These are phyloP conservation scores for Pichia sp. DNA, from an alignment of 1,139 yeast species.

Conservation along the genomic window DNA sequence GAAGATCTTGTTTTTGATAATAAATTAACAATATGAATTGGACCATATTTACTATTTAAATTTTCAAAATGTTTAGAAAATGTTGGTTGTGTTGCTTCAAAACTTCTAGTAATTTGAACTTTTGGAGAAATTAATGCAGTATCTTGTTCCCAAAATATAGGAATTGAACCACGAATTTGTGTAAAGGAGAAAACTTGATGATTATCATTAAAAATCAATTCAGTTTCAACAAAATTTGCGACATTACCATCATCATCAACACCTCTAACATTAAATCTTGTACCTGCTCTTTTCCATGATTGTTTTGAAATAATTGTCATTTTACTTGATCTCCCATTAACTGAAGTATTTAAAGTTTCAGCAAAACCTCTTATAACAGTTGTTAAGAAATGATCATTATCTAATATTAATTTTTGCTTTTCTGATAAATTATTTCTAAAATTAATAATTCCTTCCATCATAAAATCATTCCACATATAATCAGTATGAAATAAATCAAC, in stretches of 20 bases:
- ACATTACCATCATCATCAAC: conserved; percentile 93
- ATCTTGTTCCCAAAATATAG: conserved; percentile 98
- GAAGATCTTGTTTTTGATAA: conserved; percentile 65
- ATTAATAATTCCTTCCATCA: conserved; percentile 75
- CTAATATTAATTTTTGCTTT: conserved; percentile 52
- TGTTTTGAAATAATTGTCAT: conserved; percentile 85
- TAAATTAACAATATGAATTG: conserved; percentile 78
- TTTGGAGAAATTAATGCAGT: conserved; percentile 76
- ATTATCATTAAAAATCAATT: conserved; percentile 59
- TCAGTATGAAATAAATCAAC: conserved; percentile 65
- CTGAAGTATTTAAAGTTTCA: conserved; percentile 52
- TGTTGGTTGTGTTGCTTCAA: conserved; percentile 89
- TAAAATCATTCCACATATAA: conserved; percentile 94
- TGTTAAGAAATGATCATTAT: conserved; percentile 73
- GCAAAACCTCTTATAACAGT: conserved; percentile 95
- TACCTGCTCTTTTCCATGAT: conserved; percentile 94
- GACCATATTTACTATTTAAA: conserved; percentile 70
- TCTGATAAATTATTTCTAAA: conserved; percentile 68
- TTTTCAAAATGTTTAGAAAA: conserved; percentile 75
- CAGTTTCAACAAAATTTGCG: conserved; percentile 95
- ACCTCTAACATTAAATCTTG: conserved; percentile 89
- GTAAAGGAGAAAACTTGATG: conserved; percentile 66
- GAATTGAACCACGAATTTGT: conserved; percentile 91
- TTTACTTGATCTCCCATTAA: conserved; percentile 49
- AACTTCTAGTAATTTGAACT: conserved; percentile 78